These are phyloP conservation scores for Cerioporus squamosus DNA, from an alignment of 1,284 basidiomycete species.

Conservation along the genomic window DNA sequence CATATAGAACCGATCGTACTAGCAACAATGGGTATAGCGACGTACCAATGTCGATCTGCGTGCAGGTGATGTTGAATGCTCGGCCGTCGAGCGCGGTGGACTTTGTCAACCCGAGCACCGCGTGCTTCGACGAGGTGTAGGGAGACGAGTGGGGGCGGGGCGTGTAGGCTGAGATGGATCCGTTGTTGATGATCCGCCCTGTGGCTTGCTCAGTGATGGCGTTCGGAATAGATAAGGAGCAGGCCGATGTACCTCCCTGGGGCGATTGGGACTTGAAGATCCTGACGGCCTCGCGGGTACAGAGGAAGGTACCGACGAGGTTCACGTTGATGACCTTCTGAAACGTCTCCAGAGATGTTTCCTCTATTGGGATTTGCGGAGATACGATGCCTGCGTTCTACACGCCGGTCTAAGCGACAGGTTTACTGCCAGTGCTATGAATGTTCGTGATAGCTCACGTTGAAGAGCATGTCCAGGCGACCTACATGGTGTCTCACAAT, in stretches of 20 bases:
- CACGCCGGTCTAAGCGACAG: neutral
- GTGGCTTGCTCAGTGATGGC: neutral
- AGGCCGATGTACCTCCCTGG: slow-evolving; percentile 56
- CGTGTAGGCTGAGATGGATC: slow-evolving; percentile 75
- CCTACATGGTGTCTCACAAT: slow-evolving; percentile 42
- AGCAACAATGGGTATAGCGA: neutral
- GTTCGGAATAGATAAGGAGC: neutral
- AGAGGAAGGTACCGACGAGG: slow-evolving; percentile 74
- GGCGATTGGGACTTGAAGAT: slow-evolving; percentile 77
- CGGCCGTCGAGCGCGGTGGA: slow-evolving; percentile 79
- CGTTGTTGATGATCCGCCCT: slow-evolving; percentile 86
- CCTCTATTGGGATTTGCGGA: slow-evolving; percentile 60
- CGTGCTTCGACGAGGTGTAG: slow-evolving; percentile 83
- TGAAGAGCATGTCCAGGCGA: slow-evolving; percentile 79
- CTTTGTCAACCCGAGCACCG: slow-evolving; percentile 76
- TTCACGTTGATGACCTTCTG: slow-evolving; percentile 71
- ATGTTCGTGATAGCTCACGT: slow-evolving; percentile 52
- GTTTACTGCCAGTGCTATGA: neutral
- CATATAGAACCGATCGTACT: no score
- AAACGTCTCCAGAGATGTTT: slow-evolving; percentile 65
- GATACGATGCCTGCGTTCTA: slow-evolving; percentile 72
- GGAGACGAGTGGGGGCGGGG: slow-evolving; percentile 71
- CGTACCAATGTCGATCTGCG: slow-evolving; percentile 81
- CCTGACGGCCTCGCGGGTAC: slow-evolving; percentile 75
- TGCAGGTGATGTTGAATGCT: slow-evolving; percentile 72